Conservation (phyloP, 805 yeast species). For the Phaffomyces opuntiae region DNA sequence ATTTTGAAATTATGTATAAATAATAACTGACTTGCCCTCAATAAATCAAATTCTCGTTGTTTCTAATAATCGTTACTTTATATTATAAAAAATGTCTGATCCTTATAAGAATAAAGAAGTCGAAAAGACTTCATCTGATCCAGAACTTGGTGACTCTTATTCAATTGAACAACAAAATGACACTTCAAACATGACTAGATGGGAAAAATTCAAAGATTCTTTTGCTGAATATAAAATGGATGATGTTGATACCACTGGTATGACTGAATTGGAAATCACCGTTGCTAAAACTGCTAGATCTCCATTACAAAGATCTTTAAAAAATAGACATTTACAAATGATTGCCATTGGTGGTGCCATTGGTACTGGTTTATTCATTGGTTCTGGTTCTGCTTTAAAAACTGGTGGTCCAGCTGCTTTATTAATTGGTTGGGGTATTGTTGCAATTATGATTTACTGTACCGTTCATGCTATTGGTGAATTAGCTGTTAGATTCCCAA, state of each 20-base stretch:
- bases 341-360: constrained; percentile 81
- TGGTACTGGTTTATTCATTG: constrained; percentile 78
- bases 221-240: constrained; percentile 9
- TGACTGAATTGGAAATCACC: constrained; percentile 40
- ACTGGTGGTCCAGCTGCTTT: constrained; percentile 55
- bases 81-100: background rate
- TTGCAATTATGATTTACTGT: constrained; percentile 40
- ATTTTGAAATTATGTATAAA: no score
- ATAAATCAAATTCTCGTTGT: no score
- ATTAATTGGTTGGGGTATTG: constrained; percentile 38
- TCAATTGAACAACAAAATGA: constrained; percentile 8
- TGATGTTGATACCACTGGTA: constrained; percentile 11
- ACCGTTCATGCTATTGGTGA: constrained; percentile 55
- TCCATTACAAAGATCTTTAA: constrained; percentile 30
- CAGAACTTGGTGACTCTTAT: constrained; percentile 19
- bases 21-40: no score
- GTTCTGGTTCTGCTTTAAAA: constrained; percentile 54
- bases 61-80: no score
- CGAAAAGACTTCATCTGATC: constrained; percentile 13
- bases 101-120: constrained; percentile 5
- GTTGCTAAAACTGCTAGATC: constrained; percentile 22
- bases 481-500: constrained; percentile 58
- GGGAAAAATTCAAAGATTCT: constrained; percentile 17
- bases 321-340: constrained; percentile 59
- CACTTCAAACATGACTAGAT: constrained; percentile 4